Evolutionary conservation across 345 rosid genomes (phyloP), one percentile per base, ranked within the genome.

Genomic region (Salix udensis): DNA sequence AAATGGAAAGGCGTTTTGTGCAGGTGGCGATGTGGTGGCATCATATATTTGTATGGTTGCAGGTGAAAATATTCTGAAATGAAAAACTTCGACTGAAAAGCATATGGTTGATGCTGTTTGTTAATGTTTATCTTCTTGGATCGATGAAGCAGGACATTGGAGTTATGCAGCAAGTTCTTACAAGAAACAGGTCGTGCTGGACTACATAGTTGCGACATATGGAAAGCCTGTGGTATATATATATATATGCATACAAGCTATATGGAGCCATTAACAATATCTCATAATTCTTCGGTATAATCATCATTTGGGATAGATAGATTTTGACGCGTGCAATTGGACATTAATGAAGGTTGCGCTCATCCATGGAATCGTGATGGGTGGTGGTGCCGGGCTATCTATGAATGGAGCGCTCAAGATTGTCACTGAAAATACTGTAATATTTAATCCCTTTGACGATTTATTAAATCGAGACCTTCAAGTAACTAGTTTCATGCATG

Each of bases 361-460:
- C 19, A 44, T 80, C 36, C 74, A 85, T 39, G 85, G 88, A 28
- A 66, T 80, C 7, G 84, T 82, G 40, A 85, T 85, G 85, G 86
- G 88, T 8, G 88, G 79, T 5, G 88, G 86, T 40, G 88, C 86
- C 40, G 88, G 88, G 1, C 40, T 78, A 11, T 76, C 78, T 14
- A 70, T 85, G 75, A 72, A 78, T 2, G 80, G 73, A 13, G 67
- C 44, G 8, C 83, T 76, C 30, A 70, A 69, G 61, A 67, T 85
- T 24, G 86, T 78, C 71, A 78, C 88, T 1, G 85, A 82, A 37
- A 82, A 82, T 1, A 70, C 86, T 19, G 85, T 85, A 46, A 39
- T 39, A 21, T 39, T 16, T 7, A 14, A 40, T 60, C 14, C 28
- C 16, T 44, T 44, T 13, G 50, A 44, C 50, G 2, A 14, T 44